Percentiles rank a stretch among this genome's conserved stretches.
phyloP scores from a whole-genome alignment of 805 yeast species.

The Yarrowia sp. region DNA sequence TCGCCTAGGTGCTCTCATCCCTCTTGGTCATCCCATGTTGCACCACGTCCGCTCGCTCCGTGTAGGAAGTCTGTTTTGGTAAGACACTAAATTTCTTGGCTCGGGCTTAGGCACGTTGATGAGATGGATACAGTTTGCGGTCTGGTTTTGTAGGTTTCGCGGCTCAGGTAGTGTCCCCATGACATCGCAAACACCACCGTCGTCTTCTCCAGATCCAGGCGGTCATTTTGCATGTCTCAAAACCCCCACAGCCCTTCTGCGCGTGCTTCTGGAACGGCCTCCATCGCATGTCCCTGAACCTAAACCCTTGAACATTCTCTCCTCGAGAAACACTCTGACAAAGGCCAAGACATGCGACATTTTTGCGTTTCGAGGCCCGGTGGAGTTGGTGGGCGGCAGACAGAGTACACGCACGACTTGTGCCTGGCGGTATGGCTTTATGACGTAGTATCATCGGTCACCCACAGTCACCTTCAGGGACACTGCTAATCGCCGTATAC shows the following conservation, averaged over 20 bases:
- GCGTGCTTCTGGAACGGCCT: constrained; percentile 1
- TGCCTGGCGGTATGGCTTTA: no score
- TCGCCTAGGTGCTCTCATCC: no score
- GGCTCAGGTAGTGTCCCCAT: no score
- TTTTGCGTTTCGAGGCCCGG: constrained; percentile 2
- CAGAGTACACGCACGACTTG: neutral
- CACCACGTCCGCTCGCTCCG: constrained; percentile 13
- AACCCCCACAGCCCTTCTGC: constrained; percentile 6
- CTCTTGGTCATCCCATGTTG: constrained; percentile 6
- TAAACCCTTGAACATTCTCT: constrained; percentile 2
- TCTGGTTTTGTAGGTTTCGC: neutral
- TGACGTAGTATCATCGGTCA: no score
- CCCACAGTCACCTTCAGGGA: neutral
- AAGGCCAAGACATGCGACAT: constrained; percentile 4
- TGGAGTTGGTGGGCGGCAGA: neutral
- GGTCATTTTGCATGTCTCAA: constrained; percentile 13
- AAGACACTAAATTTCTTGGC: constrained; percentile 25
- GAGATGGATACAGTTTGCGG: constrained; percentile 12
- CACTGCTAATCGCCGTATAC: neutral
- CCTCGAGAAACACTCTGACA: neutral
- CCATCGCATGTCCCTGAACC: constrained; percentile 14
- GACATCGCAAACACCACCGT: neutral
- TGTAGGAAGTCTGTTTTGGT: constrained; percentile 5
- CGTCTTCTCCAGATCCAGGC: neutral
- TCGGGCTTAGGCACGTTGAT: neutral